Conservation (phyloP, 805 yeast genomes). For the Candida sakaeoensis region DNA sequence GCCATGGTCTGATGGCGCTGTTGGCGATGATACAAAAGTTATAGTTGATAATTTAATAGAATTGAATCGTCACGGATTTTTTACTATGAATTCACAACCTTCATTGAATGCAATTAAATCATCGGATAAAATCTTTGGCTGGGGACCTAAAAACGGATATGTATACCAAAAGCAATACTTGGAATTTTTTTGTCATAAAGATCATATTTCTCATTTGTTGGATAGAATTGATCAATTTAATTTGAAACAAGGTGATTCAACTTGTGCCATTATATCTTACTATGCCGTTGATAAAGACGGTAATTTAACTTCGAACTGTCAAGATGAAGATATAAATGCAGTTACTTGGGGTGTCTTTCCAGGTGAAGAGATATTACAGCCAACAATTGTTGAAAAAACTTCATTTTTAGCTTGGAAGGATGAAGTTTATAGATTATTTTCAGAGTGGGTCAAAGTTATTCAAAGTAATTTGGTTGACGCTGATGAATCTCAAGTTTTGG, state of each 20-base stretch:
- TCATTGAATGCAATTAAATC: slow-evolving; percentile 77
- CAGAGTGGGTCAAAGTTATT: slow-evolving; percentile 71
- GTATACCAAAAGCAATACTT: slow-evolving; percentile 93
- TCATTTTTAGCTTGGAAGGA: slow-evolving; percentile 97
- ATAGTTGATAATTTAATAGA: slow-evolving; percentile 56
- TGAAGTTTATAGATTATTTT: slow-evolving; percentile 79
- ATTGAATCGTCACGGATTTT: slow-evolving; percentile 64
- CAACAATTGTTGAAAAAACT: slow-evolving; percentile 89
- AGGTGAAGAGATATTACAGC: slow-evolving; percentile 90
- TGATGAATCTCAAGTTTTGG: slow-evolving; percentile 25
- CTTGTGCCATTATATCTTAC: slow-evolving; percentile 56
- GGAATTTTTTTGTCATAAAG: slow-evolving; percentile 75
- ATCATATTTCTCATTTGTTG: slow-evolving; percentile 37
- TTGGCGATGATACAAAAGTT: slow-evolving; percentile 67
- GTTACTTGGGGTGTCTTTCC: slow-evolving; percentile 99
- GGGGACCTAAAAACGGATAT: slow-evolving; percentile 94
- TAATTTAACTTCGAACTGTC: slow-evolving; percentile 64
- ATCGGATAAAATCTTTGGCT: slow-evolving; percentile 69
- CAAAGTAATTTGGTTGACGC: slow-evolving; percentile 32
- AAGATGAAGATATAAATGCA: slow-evolving; percentile 79
- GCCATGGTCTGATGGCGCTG: slow-evolving; percentile 95
- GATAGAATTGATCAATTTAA: slow-evolving; percentile 45
- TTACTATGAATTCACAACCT: slow-evolving; percentile 94
- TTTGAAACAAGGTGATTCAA: slow-evolving; percentile 31
- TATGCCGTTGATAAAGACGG: slow-evolving; percentile 65